Percentiles rank a stretch among this genome's conserved stretches.
phyloP scores from a whole-genome alignment of 495 filamentous ascomycete genomes.

The Daldinia concentrica region DNA sequence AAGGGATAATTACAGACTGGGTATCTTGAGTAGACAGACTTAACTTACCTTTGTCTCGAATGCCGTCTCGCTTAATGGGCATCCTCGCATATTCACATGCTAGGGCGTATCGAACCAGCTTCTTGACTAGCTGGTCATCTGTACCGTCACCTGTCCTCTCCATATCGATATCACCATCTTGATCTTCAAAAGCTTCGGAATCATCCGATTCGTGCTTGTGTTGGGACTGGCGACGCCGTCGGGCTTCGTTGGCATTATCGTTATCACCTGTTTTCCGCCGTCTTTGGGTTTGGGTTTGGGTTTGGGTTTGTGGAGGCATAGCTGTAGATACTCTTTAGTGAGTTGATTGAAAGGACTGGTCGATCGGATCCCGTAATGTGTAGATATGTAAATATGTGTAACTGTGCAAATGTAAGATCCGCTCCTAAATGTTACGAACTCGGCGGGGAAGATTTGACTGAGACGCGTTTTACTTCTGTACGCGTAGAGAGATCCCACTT shows the following conservation, averaged over 20 bases:
- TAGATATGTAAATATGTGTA: too few species aligned
- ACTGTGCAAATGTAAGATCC: too few species aligned
- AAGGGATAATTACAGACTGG: neutral
- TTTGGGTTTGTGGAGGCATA: slow-evolving; percentile 39
- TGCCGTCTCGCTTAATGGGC: slow-evolving; percentile 79
- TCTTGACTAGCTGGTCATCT: slow-evolving; percentile 80
- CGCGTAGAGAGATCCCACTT: slow-evolving; percentile 1
- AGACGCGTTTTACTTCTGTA: neutral
- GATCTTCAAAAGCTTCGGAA: slow-evolving; percentile 45
- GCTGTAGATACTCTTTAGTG: too few species aligned
- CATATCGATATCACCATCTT: slow-evolving; percentile 52
- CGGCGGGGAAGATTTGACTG: neutral
- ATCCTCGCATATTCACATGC: slow-evolving; percentile 87
- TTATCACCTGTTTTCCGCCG: slow-evolving; percentile 36
- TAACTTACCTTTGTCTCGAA: slow-evolving; percentile 72
- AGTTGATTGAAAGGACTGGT: too few species aligned
- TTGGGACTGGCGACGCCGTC: slow-evolving; percentile 37
- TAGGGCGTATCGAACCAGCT: slow-evolving; percentile 87
- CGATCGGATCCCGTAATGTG: too few species aligned
- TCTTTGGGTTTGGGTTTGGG: slow-evolving; percentile 39
- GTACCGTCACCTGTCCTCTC: slow-evolving; percentile 44
- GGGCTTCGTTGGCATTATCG: slow-evolving; percentile 27
- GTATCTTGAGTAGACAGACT: neutral
- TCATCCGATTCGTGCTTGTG: slow-evolving; percentile 46
- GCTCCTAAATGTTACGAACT: neutral